These are phyloP conservation scores for Chimonanthus praecox DNA, from an alignment of 164 flowering plant genomes.

Conservation along the genomic window DNA sequence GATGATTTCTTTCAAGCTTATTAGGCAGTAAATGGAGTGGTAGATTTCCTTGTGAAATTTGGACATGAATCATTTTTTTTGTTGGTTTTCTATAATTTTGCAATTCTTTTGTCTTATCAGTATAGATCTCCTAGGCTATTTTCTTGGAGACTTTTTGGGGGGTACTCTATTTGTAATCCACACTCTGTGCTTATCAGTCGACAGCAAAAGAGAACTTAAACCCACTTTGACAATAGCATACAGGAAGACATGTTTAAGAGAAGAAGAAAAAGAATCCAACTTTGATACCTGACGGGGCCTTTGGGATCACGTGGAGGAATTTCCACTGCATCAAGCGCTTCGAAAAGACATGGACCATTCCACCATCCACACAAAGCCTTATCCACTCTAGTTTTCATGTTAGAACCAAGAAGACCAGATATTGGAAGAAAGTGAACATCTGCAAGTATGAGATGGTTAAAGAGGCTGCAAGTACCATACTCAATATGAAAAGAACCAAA, in stretches of 20 bases:
- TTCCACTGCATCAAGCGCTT: constrained; percentile 80
- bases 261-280: background rate
- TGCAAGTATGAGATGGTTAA: constrained; percentile 23
- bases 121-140: no score
- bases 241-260: background rate
- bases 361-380: constrained; percentile 78
- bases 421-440: constrained; percentile 91
- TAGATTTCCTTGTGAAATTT: no score
- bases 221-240: background rate
- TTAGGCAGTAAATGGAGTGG: no score
- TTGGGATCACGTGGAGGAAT: constrained; percentile 81
- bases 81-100: no score
- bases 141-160: background rate
- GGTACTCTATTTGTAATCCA: background rate
- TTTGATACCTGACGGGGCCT: constrained; percentile 75
- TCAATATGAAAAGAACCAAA: background rate
- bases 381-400: constrained; percentile 71
- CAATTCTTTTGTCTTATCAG: no score
- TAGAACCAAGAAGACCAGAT: constrained; percentile 79
- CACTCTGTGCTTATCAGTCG: background rate
- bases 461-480: no score
- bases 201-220: background rate
- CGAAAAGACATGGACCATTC: constrained; percentile 94
- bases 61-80: no score
- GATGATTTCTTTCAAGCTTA: no score